Conservation (phyloP, 768 basidiomycete species). For the Tremella mesenterica region DNA sequence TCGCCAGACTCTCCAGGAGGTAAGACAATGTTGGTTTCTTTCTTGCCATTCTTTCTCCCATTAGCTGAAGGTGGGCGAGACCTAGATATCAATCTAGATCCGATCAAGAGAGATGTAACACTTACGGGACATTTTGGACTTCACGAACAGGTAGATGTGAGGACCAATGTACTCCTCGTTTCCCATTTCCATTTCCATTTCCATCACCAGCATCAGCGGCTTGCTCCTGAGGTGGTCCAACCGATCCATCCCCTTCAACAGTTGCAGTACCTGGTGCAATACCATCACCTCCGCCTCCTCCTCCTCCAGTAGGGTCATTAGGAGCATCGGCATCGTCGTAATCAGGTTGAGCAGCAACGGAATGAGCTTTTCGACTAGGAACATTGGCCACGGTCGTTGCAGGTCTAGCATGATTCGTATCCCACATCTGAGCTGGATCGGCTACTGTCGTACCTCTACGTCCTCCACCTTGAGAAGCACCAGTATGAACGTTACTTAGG, state of each 20-base stretch:
- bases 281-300: slow-evolving; percentile 5
- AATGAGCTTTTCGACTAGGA: not conserved
- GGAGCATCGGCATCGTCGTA: slow-evolving; percentile 1
- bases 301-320: not conserved
- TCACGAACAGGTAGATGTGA: slow-evolving; percentile 15
- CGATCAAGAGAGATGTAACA: too few relatives aligned
- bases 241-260: too few relatives aligned
- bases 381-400: slow-evolving; percentile 1
- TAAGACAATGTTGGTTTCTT: not conserved
- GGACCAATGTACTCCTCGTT: slow-evolving; percentile 25
- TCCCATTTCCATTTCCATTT: too few relatives aligned
- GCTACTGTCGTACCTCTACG: too few relatives aligned
- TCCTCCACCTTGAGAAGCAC: too few relatives aligned
- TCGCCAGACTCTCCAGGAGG: not conserved
- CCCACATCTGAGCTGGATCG: too few relatives aligned
- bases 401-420: slow-evolving; percentile 17
- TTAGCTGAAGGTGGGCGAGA: too few relatives aligned
- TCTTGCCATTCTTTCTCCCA: not conserved
- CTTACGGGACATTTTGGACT: slow-evolving; percentile 11
- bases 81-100: too few relatives aligned
- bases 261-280: not conserved
- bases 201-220: too few relatives aligned
- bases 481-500: not conserved
- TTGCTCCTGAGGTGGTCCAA: too few relatives aligned
- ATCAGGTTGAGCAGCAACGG: not conserved